phyloP scores from a whole-genome alignment of 1,284 basidiomycete species.

The Cerrena zonata region DNA sequence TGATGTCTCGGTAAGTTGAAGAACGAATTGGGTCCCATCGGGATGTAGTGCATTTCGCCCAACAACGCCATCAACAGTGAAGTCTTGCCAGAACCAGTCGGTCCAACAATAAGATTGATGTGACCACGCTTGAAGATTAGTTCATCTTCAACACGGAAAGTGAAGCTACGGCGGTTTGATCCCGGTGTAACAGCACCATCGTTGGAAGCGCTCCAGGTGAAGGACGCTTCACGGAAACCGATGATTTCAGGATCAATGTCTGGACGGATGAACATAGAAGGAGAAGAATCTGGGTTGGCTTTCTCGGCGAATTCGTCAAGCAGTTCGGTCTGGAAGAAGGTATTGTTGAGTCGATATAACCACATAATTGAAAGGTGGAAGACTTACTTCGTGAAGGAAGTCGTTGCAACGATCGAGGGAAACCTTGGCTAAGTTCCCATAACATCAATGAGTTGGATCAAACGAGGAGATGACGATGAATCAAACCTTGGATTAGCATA shows the following conservation, averaged over 20 bases:
- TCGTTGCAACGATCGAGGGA: slow-evolving; percentile 41
- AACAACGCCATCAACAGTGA: slow-evolving; percentile 50
- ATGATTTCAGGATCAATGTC: slow-evolving; percentile 23
- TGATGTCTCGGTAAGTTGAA: slow-evolving; percentile 61
- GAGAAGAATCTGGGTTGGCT: neutral
- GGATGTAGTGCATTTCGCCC: slow-evolving; percentile 59
- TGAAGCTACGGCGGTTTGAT: slow-evolving; percentile 35
- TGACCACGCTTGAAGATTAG: slow-evolving; percentile 50
- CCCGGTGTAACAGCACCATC: slow-evolving; percentile 24
- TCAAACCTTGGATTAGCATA: slow-evolving; percentile 24
- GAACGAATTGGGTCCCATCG: slow-evolving; percentile 49
- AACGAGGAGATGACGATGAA: slow-evolving; percentile 24
- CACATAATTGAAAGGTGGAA: no score
- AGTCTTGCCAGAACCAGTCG: slow-evolving; percentile 49
- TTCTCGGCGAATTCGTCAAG: slow-evolving; percentile 8
- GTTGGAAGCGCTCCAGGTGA: slow-evolving; percentile 33
- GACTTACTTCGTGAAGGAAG: slow-evolving; percentile 37
- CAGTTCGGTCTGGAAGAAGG: slow-evolving; percentile 36
- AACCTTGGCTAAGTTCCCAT: slow-evolving; percentile 34
- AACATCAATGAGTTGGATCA: slow-evolving; percentile 10
- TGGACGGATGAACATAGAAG: slow-evolving; percentile 8
- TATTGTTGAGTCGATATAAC: no score
- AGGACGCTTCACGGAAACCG: slow-evolving; percentile 36
- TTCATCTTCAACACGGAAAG: slow-evolving; percentile 44
- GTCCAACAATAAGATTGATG: slow-evolving; percentile 60